phyloP scores from a whole-genome alignment of 805 yeast species.

The Metschnikowia anglica region DNA sequence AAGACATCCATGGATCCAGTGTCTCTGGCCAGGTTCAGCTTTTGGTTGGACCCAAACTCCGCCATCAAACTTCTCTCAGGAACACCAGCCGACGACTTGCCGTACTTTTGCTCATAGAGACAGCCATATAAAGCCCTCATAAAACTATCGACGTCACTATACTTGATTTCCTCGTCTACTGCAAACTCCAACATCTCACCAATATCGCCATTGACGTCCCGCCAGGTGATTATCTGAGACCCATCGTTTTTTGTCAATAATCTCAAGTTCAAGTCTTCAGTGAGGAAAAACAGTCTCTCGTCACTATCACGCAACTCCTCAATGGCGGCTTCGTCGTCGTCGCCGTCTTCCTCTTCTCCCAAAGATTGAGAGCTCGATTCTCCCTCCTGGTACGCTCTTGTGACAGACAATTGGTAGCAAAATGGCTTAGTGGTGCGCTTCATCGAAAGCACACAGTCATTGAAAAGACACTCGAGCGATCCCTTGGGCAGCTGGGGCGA shows the following conservation, averaged over 20 bases:
- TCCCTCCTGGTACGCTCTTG: constrained; percentile 67
- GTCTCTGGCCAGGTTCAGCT: constrained; percentile 1
- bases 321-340: constrained; percentile 31
- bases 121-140: constrained; percentile 62
- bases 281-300: constrained; percentile 71
- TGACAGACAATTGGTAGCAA: constrained; percentile 68
- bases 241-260: constrained; percentile 53
- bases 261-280: constrained; percentile 57
- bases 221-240: constrained; percentile 68
- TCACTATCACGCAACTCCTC: constrained; percentile 41
- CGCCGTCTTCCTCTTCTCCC: constrained; percentile 51
- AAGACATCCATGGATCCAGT: constrained; percentile 5
- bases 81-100: constrained; percentile 47
- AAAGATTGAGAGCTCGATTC: constrained; percentile 48
- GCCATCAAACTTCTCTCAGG: constrained; percentile 26
- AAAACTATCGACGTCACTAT: constrained; percentile 60
- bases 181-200: constrained; percentile 84
- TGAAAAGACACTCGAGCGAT: constrained; percentile 76
- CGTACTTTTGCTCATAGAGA: constrained; percentile 73
- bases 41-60: constrained; percentile 11
- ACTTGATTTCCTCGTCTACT: constrained; percentile 58
- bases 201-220: constrained; percentile 77
- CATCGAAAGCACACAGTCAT: constrained; percentile 74
- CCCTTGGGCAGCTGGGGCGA: constrained; percentile 84
- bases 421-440: constrained; percentile 65